A percentile compares a stretch with the other conserved stretches of the same genome.
These are phyloP conservation scores for Apiospora sp. DNA, from an alignment of 2,329 filamentous ascomycete genomes.

Conservation along the genomic window DNA sequence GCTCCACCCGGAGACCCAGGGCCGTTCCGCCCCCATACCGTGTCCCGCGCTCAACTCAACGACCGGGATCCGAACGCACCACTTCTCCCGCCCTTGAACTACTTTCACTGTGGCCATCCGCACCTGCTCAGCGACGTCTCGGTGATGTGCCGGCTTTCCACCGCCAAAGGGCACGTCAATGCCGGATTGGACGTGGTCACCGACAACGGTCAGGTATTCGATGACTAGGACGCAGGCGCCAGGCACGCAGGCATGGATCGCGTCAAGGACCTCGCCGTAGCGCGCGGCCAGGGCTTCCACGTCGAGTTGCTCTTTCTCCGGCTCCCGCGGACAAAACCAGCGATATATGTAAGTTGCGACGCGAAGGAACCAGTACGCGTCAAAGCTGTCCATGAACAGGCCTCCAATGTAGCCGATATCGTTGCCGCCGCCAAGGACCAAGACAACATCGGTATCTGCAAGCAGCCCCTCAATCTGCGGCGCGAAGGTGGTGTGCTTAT, in stretches of 20 bases:
- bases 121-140: conserved; percentile 35
- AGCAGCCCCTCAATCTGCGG: conserved; percentile 45
- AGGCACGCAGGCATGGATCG: conserved; percentile 47
- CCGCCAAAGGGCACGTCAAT: conserved; percentile 39
- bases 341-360: background rate
- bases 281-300: conserved; percentile 34
- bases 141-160: conserved; percentile 34
- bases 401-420: conserved; percentile 48
- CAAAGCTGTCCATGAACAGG: conserved; percentile 37
- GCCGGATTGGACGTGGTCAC: conserved; percentile 36
- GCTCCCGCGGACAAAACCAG: background rate
- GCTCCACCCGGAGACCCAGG: conserved; percentile 39
- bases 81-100: conserved; percentile 36
- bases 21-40: conserved; percentile 37
- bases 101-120: conserved; percentile 34
- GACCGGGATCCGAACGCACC: conserved; percentile 39
- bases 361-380: conserved; percentile 14
- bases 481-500: conserved; percentile 36
- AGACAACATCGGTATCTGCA: conserved; percentile 44
- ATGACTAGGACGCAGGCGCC: conserved; percentile 51
- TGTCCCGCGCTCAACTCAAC: conserved; percentile 37
- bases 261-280: conserved; percentile 39
- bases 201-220: conserved; percentile 46
- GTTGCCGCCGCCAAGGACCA: conserved; percentile 48
- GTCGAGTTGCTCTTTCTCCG: background rate